Evolutionary conservation across 1,139 yeast genomes (phyloP).

Genomic region (Hansenula sp.): DNA sequence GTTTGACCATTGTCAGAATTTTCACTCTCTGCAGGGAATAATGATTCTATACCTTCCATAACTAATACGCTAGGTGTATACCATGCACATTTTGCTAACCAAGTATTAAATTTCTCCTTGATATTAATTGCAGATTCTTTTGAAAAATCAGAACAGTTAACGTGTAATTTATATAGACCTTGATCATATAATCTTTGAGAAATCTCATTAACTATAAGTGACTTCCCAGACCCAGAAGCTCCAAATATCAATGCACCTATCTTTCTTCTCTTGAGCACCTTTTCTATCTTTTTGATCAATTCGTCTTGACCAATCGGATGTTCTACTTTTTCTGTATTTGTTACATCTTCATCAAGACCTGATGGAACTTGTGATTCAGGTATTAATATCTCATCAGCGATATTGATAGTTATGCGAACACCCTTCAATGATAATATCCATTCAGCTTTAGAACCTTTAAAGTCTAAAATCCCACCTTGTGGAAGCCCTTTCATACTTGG

Average conservation of each 20-base stretch:
- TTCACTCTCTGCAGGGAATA: constrained; percentile 71
- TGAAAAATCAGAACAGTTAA: constrained; percentile 49
- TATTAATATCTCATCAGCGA: constrained; percentile 52
- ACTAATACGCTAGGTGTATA: constrained; percentile 71
- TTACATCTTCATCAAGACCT: constrained; percentile 1
- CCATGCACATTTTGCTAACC: constrained; percentile 69
- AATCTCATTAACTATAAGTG: constrained; percentile 46
- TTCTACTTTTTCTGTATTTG: background rate
- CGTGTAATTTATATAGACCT: constrained; percentile 42
- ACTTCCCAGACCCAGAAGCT: constrained; percentile 77
- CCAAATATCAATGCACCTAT: constrained; percentile 67
- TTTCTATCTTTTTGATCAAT: constrained; percentile 37
- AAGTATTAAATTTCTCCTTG: constrained; percentile 42
- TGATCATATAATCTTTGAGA: constrained; percentile 31
- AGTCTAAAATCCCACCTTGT: constrained; percentile 57
- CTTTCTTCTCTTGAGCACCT: constrained; percentile 41
- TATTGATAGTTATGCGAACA: constrained; percentile 34
- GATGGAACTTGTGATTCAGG: constrained; percentile 44
- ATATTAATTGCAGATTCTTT: constrained; percentile 55
- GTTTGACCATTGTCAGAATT: constrained; percentile 60
- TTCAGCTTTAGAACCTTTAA: constrained; percentile 41
- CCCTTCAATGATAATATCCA: constrained; percentile 37
- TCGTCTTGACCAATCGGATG: constrained; percentile 57
- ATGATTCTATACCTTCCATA: constrained; percentile 76
- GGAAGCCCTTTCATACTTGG: constrained; percentile 52